Conservation (phyloP, 352 stramenopile genomes). For the Pythium scleroteichum region DNA sequence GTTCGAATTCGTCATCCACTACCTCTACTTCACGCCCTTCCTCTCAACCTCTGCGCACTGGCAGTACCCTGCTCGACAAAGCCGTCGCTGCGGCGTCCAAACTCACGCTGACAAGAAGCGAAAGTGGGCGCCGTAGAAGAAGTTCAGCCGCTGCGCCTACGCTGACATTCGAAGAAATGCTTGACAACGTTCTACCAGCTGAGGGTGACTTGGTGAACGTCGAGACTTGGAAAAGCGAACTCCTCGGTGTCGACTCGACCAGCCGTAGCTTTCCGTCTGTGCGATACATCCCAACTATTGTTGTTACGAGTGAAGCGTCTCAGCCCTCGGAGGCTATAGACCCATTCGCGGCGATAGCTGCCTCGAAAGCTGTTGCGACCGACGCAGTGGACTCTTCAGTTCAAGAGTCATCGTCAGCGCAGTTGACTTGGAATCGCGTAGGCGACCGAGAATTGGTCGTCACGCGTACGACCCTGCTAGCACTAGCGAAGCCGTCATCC, state of each 20-base stretch:
- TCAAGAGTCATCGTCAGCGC: constrained; percentile 13
- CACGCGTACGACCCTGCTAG: constrained; percentile 47
- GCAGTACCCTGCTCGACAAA: constrained; percentile 73
- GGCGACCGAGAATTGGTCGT: constrained; percentile 75
- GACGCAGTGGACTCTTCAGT: constrained; percentile 11
- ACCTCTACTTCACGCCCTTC: constrained; percentile 6
- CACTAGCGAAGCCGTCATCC: constrained; percentile 27
- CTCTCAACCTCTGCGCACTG: constrained; percentile 43
- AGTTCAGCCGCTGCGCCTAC: constrained; percentile 20
- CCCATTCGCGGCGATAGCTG: constrained; percentile 24
- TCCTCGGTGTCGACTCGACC: constrained; percentile 10
- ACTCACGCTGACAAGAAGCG: constrained; percentile 27
- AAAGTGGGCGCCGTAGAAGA: constrained; percentile 22
- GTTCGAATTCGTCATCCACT: constrained; percentile 8
- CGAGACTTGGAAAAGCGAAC: constrained; percentile 25
- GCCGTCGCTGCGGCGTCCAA: constrained; percentile 65
- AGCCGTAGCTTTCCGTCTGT: constrained; percentile 21
- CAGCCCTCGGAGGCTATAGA: constrained; percentile 17
- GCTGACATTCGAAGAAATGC: constrained; percentile 10
- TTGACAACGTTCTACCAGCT: constrained; percentile 16
- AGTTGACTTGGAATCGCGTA: constrained; percentile 35
- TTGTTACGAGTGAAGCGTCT: constrained; percentile 10
- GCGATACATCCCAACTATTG: constrained; percentile 31
- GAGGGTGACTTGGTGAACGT: constrained; percentile 33
- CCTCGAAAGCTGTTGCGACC: constrained; percentile 17